Evolutionary conservation across 2,329 filamentous ascomycete species (phyloP).

Genomic region (Fusarium sterilihyphosum): DNA sequence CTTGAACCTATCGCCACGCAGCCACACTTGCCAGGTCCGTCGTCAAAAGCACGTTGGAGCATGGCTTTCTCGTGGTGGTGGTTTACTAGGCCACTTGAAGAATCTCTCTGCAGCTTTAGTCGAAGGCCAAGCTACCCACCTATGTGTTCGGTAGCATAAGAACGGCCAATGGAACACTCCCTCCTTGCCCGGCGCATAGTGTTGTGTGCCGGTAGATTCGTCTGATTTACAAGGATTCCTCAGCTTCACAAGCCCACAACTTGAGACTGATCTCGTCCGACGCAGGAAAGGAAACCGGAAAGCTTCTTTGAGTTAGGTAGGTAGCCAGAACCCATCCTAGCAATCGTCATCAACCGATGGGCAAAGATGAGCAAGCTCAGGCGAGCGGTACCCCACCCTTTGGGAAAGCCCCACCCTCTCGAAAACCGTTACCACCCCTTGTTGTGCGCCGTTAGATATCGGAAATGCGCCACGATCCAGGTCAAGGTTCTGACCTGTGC

Average conservation of each 20-base stretch:
- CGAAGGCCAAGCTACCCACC: not conserved
- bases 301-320: not conserved
- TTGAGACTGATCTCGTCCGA: not conserved
- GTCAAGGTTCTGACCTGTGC: constrained; percentile 21
- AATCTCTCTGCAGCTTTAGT: constrained; percentile 14
- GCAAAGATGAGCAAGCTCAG: constrained; percentile 23
- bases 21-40: constrained; percentile 18
- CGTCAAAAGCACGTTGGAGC: constrained; percentile 10
- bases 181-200: not conserved
- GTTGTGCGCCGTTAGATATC: constrained; percentile 25
- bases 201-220: not conserved
- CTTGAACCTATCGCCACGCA: constrained; percentile 18
- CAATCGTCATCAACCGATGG: constrained; percentile 15
- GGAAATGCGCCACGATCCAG: constrained; percentile 31
- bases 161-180: not conserved
- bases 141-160: not conserved
- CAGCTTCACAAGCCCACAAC: not conserved
- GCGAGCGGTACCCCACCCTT: constrained; percentile 10
- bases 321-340: not conserved
- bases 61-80: constrained; percentile 11
- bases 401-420: constrained; percentile 14
- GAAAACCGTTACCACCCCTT: constrained; percentile 32
- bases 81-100: constrained; percentile 6
- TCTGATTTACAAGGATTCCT: not conserved
- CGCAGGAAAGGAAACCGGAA: not conserved